A percentile compares a stretch with the other conserved stretches of the same genome.
Evolutionary conservation across 2,329 filamentous ascomycete species (phyloP).

Genomic region (Stagonosporopsis chrysanthemi): DNA sequence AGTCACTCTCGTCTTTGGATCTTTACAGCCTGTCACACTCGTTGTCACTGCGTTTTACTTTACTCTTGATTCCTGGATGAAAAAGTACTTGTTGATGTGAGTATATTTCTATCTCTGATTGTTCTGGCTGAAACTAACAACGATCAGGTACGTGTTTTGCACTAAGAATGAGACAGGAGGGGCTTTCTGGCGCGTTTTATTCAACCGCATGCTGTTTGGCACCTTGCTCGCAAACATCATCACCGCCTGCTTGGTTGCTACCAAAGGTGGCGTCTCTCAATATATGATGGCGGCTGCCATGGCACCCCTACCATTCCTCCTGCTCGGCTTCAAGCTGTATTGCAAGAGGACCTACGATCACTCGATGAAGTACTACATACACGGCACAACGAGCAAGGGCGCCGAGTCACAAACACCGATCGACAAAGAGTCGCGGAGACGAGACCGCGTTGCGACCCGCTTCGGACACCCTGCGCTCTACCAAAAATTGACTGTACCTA

Average conservation of each 20-base stretch:
- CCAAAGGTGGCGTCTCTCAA: constrained; percentile 60
- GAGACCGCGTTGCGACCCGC: constrained; percentile 74
- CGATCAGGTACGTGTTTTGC: constrained; percentile 76
- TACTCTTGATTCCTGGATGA: constrained; percentile 82
- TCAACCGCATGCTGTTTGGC: constrained; percentile 90
- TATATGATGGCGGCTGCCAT: constrained; percentile 70
- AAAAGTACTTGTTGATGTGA: constrained; percentile 90
- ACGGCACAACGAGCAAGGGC: constrained; percentile 63
- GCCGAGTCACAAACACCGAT: constrained; percentile 53
- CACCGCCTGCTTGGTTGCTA: constrained; percentile 77
- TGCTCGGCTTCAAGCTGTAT: constrained; percentile 86
- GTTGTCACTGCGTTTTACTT: constrained; percentile 91
- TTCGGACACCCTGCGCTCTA: constrained; percentile 92
- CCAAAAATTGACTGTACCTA: constrained; percentile 87
- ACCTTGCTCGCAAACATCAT: constrained; percentile 80
- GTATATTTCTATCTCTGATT: constrained; percentile 9
- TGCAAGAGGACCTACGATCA: constrained; percentile 79
- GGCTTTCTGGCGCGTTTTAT: constrained; percentile 87
- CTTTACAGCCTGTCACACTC: constrained; percentile 85
- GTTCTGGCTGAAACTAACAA: constrained; percentile 15
- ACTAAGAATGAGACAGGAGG: constrained; percentile 97
- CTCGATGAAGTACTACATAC: constrained; percentile 81
- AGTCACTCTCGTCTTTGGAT: constrained; percentile 83
- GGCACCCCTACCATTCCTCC: constrained; percentile 77
- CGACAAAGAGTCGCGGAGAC: constrained; percentile 55